These are phyloP conservation scores for Geotrichum macrosporum DNA, from an alignment of 1,139 yeast genomes.

Conservation along the genomic window DNA sequence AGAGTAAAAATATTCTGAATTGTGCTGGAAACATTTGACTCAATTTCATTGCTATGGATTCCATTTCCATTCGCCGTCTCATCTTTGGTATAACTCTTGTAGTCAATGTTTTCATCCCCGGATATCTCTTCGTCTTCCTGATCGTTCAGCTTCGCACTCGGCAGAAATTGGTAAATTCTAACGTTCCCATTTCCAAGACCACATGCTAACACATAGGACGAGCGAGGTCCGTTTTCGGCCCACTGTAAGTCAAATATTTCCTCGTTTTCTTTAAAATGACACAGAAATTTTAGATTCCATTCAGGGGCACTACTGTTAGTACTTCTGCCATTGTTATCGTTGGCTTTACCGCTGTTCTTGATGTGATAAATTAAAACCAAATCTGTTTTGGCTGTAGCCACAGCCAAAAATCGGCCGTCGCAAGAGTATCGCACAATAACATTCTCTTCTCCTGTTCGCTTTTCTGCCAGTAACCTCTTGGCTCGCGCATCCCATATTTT, in stretches of 20 bases:
- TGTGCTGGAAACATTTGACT: not conserved
- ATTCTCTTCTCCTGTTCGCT: conserved; percentile 37
- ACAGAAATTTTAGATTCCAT: conserved; percentile 22
- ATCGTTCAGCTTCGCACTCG: conserved; percentile 14
- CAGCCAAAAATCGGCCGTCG: conserved; percentile 53
- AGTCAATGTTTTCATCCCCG: not conserved
- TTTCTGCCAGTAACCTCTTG: conserved; percentile 41
- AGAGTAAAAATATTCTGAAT: conserved; percentile 33
- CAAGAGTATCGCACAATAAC: conserved; percentile 45
- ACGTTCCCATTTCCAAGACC: conserved; percentile 39
- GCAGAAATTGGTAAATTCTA: conserved; percentile 28
- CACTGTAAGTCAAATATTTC: conserved; percentile 42
- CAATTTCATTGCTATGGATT: conserved; percentile 3
- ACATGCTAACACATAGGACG: conserved; percentile 29
- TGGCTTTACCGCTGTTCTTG: not conserved
- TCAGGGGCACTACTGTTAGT: not conserved
- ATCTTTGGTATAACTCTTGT: not conserved
- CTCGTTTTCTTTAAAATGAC: conserved; percentile 26
- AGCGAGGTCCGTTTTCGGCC: conserved; percentile 29
- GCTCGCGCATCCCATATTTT: conserved; percentile 54
- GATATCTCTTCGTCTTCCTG: not conserved
- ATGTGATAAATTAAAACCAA: conserved; percentile 23
- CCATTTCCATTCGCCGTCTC: conserved; percentile 2
- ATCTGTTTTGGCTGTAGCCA: conserved; percentile 42
- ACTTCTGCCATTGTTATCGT: too few species aligned